A percentile compares a stretch with the other conserved stretches of the same genome.
Evolutionary conservation across 768 basidiomycete species (phyloP).

Genomic region (Leccinellum rugosiceps): DNA sequence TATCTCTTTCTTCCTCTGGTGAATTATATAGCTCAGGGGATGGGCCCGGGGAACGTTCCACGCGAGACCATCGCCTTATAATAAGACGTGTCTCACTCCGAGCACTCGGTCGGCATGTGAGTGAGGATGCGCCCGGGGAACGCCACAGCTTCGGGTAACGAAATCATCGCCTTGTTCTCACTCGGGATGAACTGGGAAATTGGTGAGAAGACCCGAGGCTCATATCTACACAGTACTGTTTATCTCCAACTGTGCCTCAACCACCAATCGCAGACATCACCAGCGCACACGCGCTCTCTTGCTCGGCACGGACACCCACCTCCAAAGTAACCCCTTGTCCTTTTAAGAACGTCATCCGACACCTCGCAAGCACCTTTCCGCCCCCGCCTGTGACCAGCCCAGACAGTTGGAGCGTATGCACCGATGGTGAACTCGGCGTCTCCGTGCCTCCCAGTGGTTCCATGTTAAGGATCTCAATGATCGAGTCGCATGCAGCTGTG

Average conservation of each 20-base stretch:
- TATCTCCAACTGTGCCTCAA: slow-evolving; percentile 27
- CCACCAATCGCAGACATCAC: slow-evolving; percentile 89
- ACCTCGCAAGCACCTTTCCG: slow-evolving; percentile 92
- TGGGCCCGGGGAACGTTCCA: slow-evolving; percentile 2
- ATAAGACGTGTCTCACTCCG: neutral
- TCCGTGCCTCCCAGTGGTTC: slow-evolving; percentile 93
- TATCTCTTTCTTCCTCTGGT: slow-evolving; percentile 3
- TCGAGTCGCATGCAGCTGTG: slow-evolving; percentile 91
- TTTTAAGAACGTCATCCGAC: slow-evolving; percentile 91
- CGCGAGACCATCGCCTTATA: neutral
- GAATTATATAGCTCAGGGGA: neutral
- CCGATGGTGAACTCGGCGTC: slow-evolving; percentile 71
- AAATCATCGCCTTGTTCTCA: neutral
- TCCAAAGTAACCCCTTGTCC: slow-evolving; percentile 93
- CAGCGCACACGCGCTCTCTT: slow-evolving; percentile 79
- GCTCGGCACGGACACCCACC: slow-evolving; percentile 87
- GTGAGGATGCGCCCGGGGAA: neutral
- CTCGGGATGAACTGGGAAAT: neutral
- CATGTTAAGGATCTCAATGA: slow-evolving; percentile 96
- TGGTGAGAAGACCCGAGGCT: slow-evolving; percentile 6
- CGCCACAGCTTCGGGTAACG: neutral
- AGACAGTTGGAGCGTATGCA: slow-evolving; percentile 92
- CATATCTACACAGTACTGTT: neutral
- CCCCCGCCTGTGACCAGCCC: slow-evolving; percentile 90
- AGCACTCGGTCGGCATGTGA: neutral